A percentile compares a stretch with the other conserved stretches of the same genome.
Conservation (phyloP, 305 asterid genomes). For the Euphrasia arctica region DNA sequence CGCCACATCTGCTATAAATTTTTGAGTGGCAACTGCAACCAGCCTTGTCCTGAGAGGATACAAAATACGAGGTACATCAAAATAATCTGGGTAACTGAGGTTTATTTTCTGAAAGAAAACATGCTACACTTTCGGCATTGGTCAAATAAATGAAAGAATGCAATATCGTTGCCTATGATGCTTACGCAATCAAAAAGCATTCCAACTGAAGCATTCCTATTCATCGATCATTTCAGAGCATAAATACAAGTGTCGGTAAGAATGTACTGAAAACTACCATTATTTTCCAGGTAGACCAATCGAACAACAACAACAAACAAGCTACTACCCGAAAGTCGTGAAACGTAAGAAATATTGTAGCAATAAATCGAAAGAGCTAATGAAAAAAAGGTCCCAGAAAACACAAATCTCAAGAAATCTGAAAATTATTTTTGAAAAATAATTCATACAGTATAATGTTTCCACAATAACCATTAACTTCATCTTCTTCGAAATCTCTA, state of each 20-base stretch:
- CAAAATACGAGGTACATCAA: slow-evolving; percentile 1
- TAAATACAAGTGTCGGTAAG: not conserved
- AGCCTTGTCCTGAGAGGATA: slow-evolving; percentile 61
- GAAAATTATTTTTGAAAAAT: too few species aligned
- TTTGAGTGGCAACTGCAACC: slow-evolving; percentile 98
- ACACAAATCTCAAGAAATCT: too few species aligned
- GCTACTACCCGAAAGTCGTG: not conserved
- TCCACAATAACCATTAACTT: not conserved
- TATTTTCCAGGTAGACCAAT: not conserved
- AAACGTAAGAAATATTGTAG: not conserved
- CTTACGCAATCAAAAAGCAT: not conserved
- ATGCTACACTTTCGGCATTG: not conserved
- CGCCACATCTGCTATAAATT: slow-evolving; percentile 88
- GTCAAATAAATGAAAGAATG: not conserved
- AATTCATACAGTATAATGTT: not conserved
- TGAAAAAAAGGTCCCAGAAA: too few species aligned
- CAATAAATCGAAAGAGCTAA: not conserved
- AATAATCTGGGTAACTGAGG: not conserved
- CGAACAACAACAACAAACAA: not conserved
- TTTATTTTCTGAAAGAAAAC: not conserved
- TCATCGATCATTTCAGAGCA: not conserved
- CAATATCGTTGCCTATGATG: too few species aligned
- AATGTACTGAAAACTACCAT: not conserved
- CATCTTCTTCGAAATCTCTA: slow-evolving; percentile 3
- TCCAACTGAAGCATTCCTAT: not conserved